Evolutionary conservation across 169 alveolate species (phyloP).

Genomic region (Theileria parva): DNA sequence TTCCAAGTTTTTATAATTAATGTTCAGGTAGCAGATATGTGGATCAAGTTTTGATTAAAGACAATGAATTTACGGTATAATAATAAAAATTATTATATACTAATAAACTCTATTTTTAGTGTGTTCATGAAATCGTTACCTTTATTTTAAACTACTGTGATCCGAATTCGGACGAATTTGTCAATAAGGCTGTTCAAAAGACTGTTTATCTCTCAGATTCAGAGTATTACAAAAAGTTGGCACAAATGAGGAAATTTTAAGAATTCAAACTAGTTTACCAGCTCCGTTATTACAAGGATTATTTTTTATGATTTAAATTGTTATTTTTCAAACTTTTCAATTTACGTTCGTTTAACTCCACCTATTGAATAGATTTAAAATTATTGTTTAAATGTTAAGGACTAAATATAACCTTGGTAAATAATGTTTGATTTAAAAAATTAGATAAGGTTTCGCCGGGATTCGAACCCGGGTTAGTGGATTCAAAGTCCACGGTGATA

Average conservation of each 20-base stretch:
- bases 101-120: neutral
- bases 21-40: constrained; percentile 35
- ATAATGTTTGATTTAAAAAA: neutral
- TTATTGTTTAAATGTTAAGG: neutral
- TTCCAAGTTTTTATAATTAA: neutral
- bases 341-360: neutral
- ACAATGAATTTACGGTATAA: constrained; percentile 51
- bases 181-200: neutral
- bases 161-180: neutral
- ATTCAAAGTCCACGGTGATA: constrained; percentile 94
- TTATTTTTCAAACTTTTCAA: neutral
- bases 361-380: neutral
- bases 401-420: neutral
- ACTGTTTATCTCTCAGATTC: constrained; percentile 34
- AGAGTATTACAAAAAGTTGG: constrained; percentile 34
- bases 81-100: neutral
- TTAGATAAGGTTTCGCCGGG: constrained; percentile 87
- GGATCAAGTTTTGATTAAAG: constrained; percentile 41
- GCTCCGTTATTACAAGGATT: neutral
- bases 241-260: constrained; percentile 15
- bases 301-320: neutral
- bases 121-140: constrained; percentile 52
- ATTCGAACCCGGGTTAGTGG: constrained; percentile 95
- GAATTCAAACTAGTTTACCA: neutral
- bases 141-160: constrained; percentile 28